These are phyloP conservation scores for Leonotis leonurus DNA, from an alignment of 257 asterid species.

Conservation along the genomic window DNA sequence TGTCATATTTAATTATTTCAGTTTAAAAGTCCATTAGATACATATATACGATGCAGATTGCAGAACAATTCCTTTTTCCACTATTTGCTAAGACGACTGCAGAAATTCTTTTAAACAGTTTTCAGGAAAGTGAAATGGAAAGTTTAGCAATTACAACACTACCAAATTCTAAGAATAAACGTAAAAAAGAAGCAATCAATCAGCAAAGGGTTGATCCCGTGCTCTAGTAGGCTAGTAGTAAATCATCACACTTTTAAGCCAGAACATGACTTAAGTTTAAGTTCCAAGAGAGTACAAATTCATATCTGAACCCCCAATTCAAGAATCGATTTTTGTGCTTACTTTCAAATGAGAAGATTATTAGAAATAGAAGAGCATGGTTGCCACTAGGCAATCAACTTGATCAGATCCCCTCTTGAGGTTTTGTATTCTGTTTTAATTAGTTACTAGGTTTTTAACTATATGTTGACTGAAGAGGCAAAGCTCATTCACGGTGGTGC, in stretches of 20 bases:
- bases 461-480: too few species aligned
- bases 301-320: background rate
- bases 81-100: background rate
- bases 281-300: background rate
- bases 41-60: background rate
- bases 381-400: too few species aligned
- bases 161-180: background rate
- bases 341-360: too few species aligned
- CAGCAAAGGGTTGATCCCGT: background rate
- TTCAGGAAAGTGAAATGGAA: background rate
- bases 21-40: background rate
- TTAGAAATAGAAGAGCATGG: too few species aligned
- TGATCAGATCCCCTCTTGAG: too few species aligned
- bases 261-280: background rate
- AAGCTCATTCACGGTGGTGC: too few species aligned
- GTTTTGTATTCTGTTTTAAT: too few species aligned
- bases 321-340: too few species aligned
- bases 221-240: background rate
- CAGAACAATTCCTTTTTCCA: background rate
- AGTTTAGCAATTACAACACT: background rate
- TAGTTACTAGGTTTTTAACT: too few species aligned
- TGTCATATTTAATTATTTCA: background rate
- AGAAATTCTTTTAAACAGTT: background rate
- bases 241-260: background rate
- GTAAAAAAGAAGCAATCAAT: background rate